Evolutionary conservation across 305 asterid species (phyloP).

Genomic region (Fraxinus baroniana): DNA sequence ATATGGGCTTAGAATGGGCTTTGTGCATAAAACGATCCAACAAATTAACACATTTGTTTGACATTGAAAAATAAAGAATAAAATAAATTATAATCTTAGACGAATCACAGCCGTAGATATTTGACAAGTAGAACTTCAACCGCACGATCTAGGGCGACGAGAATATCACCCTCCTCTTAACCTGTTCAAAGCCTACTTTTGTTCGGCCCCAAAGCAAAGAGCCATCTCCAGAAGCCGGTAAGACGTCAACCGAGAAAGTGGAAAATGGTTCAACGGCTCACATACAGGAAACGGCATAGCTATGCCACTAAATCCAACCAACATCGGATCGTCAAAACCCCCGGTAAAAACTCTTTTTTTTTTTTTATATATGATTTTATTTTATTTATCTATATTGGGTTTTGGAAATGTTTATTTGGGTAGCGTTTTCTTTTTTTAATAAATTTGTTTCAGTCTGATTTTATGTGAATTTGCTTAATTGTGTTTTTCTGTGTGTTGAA

Average conservation of each 20-base stretch:
- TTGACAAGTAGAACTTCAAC: neutral
- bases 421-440: neutral
- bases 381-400: neutral
- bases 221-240: neutral
- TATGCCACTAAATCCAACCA: constrained; percentile 8
- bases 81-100: neutral
- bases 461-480: neutral
- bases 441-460: neutral
- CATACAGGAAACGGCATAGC: constrained; percentile 6
- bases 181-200: neutral
- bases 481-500: neutral
- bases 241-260: neutral
- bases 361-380: neutral
- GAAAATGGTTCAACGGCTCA: neutral
- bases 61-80: neutral
- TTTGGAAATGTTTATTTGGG: neutral
- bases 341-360: neutral
- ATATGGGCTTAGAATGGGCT: neutral
- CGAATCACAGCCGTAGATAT: neutral
- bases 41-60: neutral
- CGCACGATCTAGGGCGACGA: constrained; percentile 1
- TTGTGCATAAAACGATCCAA: neutral
- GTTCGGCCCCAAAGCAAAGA: neutral
- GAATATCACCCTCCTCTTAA: neutral
- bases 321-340: constrained; percentile 1